Base-by-base conservation (phyloP, 148 eudicot species). In the Arctostaphylos glauca region DNA sequence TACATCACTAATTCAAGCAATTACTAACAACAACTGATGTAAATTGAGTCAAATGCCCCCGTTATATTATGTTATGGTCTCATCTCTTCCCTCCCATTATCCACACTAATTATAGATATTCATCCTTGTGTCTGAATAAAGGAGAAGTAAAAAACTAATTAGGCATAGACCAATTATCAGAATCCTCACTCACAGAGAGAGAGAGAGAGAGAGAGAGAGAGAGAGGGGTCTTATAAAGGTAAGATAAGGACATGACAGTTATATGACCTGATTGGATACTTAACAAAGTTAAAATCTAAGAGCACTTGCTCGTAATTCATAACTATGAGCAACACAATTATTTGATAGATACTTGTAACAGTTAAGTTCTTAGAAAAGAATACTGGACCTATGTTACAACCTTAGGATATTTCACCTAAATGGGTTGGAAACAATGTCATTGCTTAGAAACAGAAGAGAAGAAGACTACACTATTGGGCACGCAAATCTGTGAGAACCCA, bases 401-500 rank as follows among this genome's bases (percentile, higher is more conserved):
- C 52, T 7, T 73, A 67, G 12, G 60, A 50, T 47, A 60, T 49
- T 64, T 41, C 12, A n/a, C n/a, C 55, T 5, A 0, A 49, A 50
- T 48, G 71, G 49, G 49, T 31, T 75, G 74, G 74, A 73, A 74
- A 74, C 80, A 71, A 81, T 54, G 59, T 54, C 78, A 82, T 67
- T 82, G 73, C 82, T 67, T 23, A 59, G 8, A 60, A 50, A 85
- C 44, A 84, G 14, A 76, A 76, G 49, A 78, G 88, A 75, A 55
- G 48, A 55, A 31, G 15, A 68, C 46, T 19, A 55, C 72, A 62
- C 80, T 80, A 88, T 89, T 89, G 91, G 91, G 83, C 87, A 85
- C 79, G 72, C 77, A 54, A 91, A 91, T 88, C 89, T 86, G 58
- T 81, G 82, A 78, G 88, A 85, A 83, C 90, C 92, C 90, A 83